Evolutionary conservation across 805 yeast genomes (phyloP), one percentile per base, ranked within the genome.

Genomic region (Candida alai): DNA sequence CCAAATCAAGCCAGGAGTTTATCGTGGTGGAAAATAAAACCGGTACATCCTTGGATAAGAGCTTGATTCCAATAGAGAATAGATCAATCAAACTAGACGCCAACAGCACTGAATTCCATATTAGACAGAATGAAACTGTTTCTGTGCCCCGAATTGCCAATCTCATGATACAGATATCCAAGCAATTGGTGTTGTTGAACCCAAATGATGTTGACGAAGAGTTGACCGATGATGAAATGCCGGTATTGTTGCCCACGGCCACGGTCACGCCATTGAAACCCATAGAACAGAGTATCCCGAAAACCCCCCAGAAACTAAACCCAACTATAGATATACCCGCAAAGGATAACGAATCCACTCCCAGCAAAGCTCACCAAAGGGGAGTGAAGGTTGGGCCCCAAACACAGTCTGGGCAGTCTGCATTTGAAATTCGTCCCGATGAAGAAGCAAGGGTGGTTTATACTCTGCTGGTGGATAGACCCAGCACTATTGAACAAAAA

Each of bases 81-180:
- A 18, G 26, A 23, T 52, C 76, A 13, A 55, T 74, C n/a, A 56
- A 58, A 19, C 56, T 66, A 41, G 71, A 65, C 30, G 41, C 55
- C 4, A 49, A 60, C 22, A 63, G 65, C 44, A 74, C 80, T 11
- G 77, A 78, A 44, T 70, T 80, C 42, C 63, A 68, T 28, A 70
- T 89, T 30, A 60, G 73, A 38, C 71, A 75, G 39, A 74, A 70
- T 36, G 95, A 89, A 58, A 62, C 75, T 2, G 68, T 85, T 14
- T 60, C 68, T 2, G 61, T 88, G 50, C 93, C 93, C 5, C 69
- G 73, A 35, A 68, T 76, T 25, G 65, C 72, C 29, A 81, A 81
- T 26, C 65, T 84, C 5, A 58, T 78, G 14, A 48, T 89, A 34
- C 90, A 86, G 49, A 70, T 90, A 34, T 78, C 85, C 44, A 83